A percentile compares a stretch with the other conserved stretches of the same genome.
phyloP scores from a whole-genome alignment of 2,329 filamentous ascomycete species.

The Cladophialophora immunda region DNA sequence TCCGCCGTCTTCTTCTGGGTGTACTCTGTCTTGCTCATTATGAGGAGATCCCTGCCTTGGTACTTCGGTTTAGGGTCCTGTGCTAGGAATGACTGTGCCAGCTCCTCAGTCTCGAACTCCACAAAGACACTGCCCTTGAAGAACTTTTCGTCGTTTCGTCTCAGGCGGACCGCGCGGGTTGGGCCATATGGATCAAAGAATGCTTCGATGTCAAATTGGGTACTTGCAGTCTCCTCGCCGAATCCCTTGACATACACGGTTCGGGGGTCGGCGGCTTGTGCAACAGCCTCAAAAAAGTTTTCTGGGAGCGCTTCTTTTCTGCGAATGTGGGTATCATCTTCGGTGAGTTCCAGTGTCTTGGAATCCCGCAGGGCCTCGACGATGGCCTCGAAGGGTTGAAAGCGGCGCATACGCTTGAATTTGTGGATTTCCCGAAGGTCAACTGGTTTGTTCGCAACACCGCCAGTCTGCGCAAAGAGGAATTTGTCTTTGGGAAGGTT shows the following conservation, averaged over 20 bases:
- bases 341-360: conserved; percentile 74
- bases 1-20: conserved; percentile 77
- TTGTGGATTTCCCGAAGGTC: conserved; percentile 78
- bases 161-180: conserved; percentile 83
- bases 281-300: conserved; percentile 62
- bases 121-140: conserved; percentile 99
- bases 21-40: conserved; percentile 90
- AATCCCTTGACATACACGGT: conserved; percentile 96
- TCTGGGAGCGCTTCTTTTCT: conserved; percentile 76
- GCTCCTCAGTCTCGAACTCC: conserved; percentile 83
- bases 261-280: conserved; percentile 68
- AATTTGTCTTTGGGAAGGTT: conserved; percentile 91
- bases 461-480: conserved; percentile 79
- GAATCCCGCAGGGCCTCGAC: conserved; percentile 84
- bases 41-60: conserved; percentile 79
- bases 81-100: conserved; percentile 79
- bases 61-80: conserved; percentile 83
- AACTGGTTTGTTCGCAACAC: conserved; percentile 82
- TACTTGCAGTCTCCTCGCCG: conserved; percentile 79
- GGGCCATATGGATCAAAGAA: conserved; percentile 86
- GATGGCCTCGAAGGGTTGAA: conserved; percentile 85
- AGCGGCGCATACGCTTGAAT: conserved; percentile 96
- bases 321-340: conserved; percentile 75
- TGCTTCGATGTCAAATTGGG: conserved; percentile 92
- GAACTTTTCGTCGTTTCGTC: conserved; percentile 72